Base-by-base conservation (phyloP, 164 flowering plant genomes). In the Litsea cubeba region DNA sequence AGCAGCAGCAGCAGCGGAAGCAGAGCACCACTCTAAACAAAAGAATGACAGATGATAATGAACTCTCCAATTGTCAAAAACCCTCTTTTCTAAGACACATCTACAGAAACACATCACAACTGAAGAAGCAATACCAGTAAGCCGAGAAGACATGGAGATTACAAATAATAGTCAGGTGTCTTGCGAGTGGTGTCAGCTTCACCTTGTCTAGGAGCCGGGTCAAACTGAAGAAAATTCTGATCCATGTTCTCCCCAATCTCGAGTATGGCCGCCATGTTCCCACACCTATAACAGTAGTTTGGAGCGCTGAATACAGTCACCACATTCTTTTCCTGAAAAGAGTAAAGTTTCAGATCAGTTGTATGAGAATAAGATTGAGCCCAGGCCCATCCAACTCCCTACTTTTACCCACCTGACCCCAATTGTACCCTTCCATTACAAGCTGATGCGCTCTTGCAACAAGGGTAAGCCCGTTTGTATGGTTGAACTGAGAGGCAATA, bases 371-470 rank as follows among this genome's bases (percentile, higher is more conserved):
- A 54, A 54, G 60, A 15, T 17, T 14, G 12, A 18, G 20, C 60
- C 60, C 60, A 54, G 20, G 7, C 7, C 7, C 5, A 10, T 18
- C 32, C 74, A 32, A 54, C 46, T 62, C 12, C 25, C 46, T 40
- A 68, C 18, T 20, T 25, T 50, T 25, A 72, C 80, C 49, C 63
- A 84, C 87, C 83, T 84, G 87, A 74, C 84, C 80, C 87, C 86
- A 85, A 69, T 85, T 85, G 76, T 70, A 87, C 51, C 90, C 90
- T 73, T 87, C 90, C 90, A 87, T 87, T 71, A 87, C 90, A 75
- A 85, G 87, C 75, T 85, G 87, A 73, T 85, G 87, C 17, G 87
- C 87, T 82, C 87, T 80, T 24, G 87, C 76, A 69, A 85, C 76
- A 26, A 83, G 86, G 30, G 81, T 71, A 63, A 85, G 83, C 25